Base-by-base conservation (phyloP, 768 basidiomycete species). In the Harrya chromipes region DNA sequence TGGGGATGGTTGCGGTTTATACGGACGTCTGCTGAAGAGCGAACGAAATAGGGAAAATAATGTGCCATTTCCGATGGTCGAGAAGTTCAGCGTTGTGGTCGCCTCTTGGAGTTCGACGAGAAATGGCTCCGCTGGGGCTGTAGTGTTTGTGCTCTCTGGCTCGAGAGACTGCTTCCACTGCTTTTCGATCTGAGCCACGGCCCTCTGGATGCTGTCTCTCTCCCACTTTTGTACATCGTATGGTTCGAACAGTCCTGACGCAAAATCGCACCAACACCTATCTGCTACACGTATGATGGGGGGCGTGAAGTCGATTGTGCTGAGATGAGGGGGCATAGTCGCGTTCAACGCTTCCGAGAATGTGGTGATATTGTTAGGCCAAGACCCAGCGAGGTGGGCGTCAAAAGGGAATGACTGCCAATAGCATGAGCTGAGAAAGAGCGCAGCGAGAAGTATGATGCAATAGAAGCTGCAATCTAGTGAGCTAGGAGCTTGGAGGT, bases 261-360 rank as follows among this genome's bases (percentile, higher is more conserved):
- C 79, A 52, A 90, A 72, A 59, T 92, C 90, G 56, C 90, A 92
- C 90, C 90, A 93, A 62, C 90, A 93, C 40, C 89, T 81, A 57
- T 92, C 90, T 4, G 78, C 74, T 3, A 87, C 75, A 23, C 79
- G 81, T 42, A 92, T 81, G 40, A 80, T 75, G 2, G 75, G 67
- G 0, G 85, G 84, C 5, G 79, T 55, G 11, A 79, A 50, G 13
- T 67, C 52, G 17, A 59, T 67, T 8, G 70, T 63, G 12, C 68
- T 53, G 57, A 76, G 74, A 46, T 72, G 69, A 17, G 69, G 41
- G 8, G 72, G 56, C 9, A 77, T 72, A 20, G 74, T 74, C 12
- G 77, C 69, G 41, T 75, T 77, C 48, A 90, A 66, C 3, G 85
- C 86, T 31, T 86, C 78, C 1, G 78, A 76, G 62, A 86, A 88